phyloP scores from a whole-genome alignment of 2,329 filamentous ascomycete species.

The Fusarium sp. region DNA sequence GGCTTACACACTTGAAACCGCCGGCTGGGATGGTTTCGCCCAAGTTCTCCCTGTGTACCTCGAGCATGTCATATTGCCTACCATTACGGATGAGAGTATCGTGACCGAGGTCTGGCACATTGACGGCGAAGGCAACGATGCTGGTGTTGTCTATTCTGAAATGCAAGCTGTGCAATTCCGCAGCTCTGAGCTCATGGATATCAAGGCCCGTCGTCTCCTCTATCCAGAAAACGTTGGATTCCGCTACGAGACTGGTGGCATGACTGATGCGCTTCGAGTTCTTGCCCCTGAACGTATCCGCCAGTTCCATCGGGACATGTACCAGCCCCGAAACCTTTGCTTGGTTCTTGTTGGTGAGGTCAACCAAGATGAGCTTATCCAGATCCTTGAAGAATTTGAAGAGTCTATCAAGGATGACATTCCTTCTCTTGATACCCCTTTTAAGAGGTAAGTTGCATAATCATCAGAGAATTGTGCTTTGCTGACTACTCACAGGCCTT shows the following conservation, averaged over 20 bases:
- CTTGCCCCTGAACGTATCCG: conserved; percentile 90
- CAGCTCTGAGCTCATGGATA: conserved; percentile 85
- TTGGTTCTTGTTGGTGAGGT: conserved; percentile 92
- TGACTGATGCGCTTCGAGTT: conserved; percentile 90
- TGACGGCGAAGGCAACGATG: conserved; percentile 92
- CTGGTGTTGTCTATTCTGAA: conserved; percentile 96
- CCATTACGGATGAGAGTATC: conserved; percentile 90
- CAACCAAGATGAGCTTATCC: conserved; percentile 80
- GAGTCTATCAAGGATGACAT: conserved; percentile 85
- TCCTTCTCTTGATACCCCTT: conserved; percentile 76
- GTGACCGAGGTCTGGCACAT: conserved; percentile 97
- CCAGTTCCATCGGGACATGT: conserved; percentile 96
- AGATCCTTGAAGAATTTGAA: conserved; percentile 89
- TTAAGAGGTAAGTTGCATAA: conserved; percentile 65
- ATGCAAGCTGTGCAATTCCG: conserved; percentile 97
- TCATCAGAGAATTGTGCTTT: not conserved
- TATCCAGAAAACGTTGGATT: conserved; percentile 94
- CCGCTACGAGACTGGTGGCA: conserved; percentile 96
- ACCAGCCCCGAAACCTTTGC: conserved; percentile 95
- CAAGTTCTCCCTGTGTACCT: conserved; percentile 95
- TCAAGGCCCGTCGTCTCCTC: conserved; percentile 79
- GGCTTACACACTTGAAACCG: conserved; percentile 92
- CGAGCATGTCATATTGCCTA: conserved; percentile 91
- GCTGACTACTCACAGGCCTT: conserved; percentile 63
- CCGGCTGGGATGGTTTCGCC: conserved; percentile 96